Evolutionary conservation across 1,284 basidiomycete genomes (phyloP).

Genomic region (Leucoagaricus sp.): DNA sequence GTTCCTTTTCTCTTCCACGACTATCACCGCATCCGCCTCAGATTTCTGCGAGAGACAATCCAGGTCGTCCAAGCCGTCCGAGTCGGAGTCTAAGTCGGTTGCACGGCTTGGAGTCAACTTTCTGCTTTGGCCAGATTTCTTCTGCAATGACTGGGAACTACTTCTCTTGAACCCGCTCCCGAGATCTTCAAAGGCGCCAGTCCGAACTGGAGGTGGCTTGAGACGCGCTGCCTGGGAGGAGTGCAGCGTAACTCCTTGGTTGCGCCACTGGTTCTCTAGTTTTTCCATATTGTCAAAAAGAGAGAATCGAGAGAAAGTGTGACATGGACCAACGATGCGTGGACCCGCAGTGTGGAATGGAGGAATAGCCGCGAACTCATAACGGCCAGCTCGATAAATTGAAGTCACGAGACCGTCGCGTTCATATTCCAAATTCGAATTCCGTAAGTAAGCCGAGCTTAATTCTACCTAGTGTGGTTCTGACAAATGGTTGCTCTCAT

Average conservation of each 20-base stretch:
- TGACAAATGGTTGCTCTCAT: neutral
- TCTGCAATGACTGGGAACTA: neutral
- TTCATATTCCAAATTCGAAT: neutral
- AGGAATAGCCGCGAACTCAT: neutral
- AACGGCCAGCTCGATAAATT: slow-evolving; percentile 5
- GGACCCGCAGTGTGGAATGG: no score
- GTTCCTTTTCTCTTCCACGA: neutral
- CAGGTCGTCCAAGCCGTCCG: slow-evolving; percentile 11
- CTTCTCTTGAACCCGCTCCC: slow-evolving; percentile 6
- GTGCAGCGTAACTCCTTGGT: neutral
- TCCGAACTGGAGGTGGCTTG: neutral
- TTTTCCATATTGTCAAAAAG: neutral
- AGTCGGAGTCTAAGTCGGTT: neutral
- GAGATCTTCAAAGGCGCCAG: slow-evolving; percentile 9
- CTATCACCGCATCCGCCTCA: neutral
- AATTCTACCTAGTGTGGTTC: no score
- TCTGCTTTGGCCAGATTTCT: neutral
- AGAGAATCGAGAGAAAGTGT: neutral
- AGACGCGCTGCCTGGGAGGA: neutral
- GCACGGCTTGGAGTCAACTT: neutral
- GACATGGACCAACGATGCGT: neutral
- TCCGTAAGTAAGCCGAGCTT: neutral
- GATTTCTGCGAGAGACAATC: slow-evolving; percentile 12
- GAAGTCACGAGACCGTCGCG: slow-evolving; percentile 11
- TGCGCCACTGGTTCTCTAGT: neutral